phyloP scores from a whole-genome alignment of 176 grass and related monocot genomes.

The Eragrostis curvula region DNA sequence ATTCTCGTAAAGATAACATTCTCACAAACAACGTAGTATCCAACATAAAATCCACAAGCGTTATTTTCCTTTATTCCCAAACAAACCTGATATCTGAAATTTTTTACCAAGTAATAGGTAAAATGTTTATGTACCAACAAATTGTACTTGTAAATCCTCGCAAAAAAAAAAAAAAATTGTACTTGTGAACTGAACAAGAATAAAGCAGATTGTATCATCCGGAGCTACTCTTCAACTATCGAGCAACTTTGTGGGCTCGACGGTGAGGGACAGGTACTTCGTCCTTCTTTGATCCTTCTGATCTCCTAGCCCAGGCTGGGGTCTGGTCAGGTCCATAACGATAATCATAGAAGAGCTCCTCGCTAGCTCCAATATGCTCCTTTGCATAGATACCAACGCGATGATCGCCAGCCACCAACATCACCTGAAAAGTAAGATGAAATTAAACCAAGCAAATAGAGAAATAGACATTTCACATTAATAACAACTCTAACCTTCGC shows the following conservation, averaged over 20 bases:
- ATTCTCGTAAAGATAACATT: background rate
- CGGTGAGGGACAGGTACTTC: constrained; percentile 64
- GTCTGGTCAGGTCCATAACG: constrained; percentile 91
- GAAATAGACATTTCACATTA: constrained; percentile 99
- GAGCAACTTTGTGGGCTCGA: constrained; percentile 91
- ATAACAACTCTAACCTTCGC: too few species aligned
- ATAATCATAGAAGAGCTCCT: constrained; percentile 97
- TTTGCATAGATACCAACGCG: constrained; percentile 96
- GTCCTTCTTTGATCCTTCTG: constrained; percentile 87
- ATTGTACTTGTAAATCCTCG: constrained; percentile 20
- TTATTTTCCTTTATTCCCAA: constrained; percentile 36
- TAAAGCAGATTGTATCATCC: constrained; percentile 25
- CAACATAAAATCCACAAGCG: constrained; percentile 2
- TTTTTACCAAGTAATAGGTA: constrained; percentile 36
- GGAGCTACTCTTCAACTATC: constrained; percentile 40
- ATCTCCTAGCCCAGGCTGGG: constrained; percentile 84
- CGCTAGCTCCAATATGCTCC: constrained; percentile 91
- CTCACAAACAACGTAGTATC: background rate
- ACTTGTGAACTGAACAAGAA: constrained; percentile 19
- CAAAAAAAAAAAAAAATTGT: constrained; percentile 21
- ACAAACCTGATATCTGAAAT: constrained; percentile 11
- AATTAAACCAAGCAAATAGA: constrained; percentile 14
- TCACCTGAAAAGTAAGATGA: constrained; percentile 61
- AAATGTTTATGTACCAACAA: constrained; percentile 25
- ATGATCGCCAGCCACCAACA: constrained; percentile 95